Conservation (phyloP, 2,329 filamentous ascomycete genomes). For the Sporothrix euskadiensis region DNA sequence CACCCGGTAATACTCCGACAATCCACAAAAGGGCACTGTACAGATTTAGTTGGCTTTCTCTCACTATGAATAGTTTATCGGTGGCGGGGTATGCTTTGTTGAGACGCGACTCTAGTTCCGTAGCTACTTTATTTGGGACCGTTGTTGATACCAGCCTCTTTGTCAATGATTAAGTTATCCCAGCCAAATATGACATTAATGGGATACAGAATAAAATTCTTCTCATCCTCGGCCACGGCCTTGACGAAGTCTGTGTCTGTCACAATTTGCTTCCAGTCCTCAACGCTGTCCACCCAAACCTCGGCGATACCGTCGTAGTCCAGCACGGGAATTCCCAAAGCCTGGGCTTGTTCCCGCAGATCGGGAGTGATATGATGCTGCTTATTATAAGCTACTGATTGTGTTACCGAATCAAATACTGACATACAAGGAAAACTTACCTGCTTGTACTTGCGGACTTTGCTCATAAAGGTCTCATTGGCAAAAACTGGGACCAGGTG, state of each 20-base stretch:
- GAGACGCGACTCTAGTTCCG: too few species aligned
- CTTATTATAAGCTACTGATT: neutral
- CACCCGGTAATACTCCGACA: neutral
- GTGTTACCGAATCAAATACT: neutral
- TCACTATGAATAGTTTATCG: too few species aligned
- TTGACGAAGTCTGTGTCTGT: slow-evolving; percentile 26
- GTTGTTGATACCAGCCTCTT: slow-evolving; percentile 3
- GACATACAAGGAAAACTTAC: neutral
- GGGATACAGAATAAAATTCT: slow-evolving; percentile 25
- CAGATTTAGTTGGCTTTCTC: neutral
- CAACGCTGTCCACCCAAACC: slow-evolving; percentile 29
- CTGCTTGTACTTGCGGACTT: slow-evolving; percentile 30
- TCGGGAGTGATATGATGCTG: slow-evolving; percentile 30
- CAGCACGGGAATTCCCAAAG: slow-evolving; percentile 23
- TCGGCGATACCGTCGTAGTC: slow-evolving; percentile 30
- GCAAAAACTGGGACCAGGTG: slow-evolving; percentile 35
- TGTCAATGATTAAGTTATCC: slow-evolving; percentile 28
- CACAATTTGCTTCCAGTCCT: slow-evolving; percentile 27
- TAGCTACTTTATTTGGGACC: neutral
- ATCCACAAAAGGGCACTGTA: neutral
- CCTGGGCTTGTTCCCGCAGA: slow-evolving; percentile 17
- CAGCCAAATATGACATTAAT: slow-evolving; percentile 27
- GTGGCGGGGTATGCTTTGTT: too few species aligned
- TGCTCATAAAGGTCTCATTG: slow-evolving; percentile 34
- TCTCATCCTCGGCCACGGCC: slow-evolving; percentile 23